A percentile compares a stretch with the other conserved stretches of the same genome.
Conservation (phyloP, 2,329 filamentous ascomycete species). For the Fusarium torulosum region DNA sequence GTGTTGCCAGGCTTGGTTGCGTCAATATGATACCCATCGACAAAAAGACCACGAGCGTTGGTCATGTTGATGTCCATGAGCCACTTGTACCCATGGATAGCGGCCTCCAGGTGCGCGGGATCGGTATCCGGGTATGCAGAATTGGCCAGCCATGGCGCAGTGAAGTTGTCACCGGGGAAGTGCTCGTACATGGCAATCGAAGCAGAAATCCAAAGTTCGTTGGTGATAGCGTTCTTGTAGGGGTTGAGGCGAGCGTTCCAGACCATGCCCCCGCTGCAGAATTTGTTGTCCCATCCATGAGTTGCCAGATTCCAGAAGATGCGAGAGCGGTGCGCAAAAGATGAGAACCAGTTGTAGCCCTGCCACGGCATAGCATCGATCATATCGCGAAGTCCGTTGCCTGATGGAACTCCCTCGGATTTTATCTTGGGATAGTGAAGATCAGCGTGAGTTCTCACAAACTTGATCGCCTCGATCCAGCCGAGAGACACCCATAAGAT, state of each 20-base stretch:
- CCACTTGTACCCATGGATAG: slow-evolving; percentile 85
- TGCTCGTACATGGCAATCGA: slow-evolving; percentile 91
- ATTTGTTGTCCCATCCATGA: slow-evolving; percentile 81
- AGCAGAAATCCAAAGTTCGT: slow-evolving; percentile 87
- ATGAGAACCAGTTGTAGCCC: slow-evolving; percentile 78
- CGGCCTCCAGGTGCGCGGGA: slow-evolving; percentile 76
- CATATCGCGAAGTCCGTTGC: slow-evolving; percentile 49
- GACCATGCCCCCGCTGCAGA: slow-evolving; percentile 89
- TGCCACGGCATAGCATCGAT: slow-evolving; percentile 72
- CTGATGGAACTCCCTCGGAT: slow-evolving; percentile 15
- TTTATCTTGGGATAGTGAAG: slow-evolving; percentile 65
- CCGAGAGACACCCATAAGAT: slow-evolving; percentile 95
- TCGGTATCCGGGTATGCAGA: slow-evolving; percentile 59
- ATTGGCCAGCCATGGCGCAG: slow-evolving; percentile 70
- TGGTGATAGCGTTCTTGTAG: slow-evolving; percentile 98
- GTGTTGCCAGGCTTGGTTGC: slow-evolving; percentile 73
- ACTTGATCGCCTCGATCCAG: slow-evolving; percentile 86
- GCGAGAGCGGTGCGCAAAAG: slow-evolving; percentile 85
- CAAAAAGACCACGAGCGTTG: slow-evolving; percentile 79
- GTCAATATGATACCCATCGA: slow-evolving; percentile 88
- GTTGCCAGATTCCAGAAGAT: slow-evolving; percentile 87
- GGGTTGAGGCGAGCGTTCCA: slow-evolving; percentile 86
- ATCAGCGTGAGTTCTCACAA: slow-evolving; percentile 76
- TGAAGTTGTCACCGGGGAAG: slow-evolving; percentile 83
- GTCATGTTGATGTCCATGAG: slow-evolving; percentile 84